phyloP scores from a whole-genome alignment of 2,329 filamentous ascomycete species.

The Madurella mycetomatis region DNA sequence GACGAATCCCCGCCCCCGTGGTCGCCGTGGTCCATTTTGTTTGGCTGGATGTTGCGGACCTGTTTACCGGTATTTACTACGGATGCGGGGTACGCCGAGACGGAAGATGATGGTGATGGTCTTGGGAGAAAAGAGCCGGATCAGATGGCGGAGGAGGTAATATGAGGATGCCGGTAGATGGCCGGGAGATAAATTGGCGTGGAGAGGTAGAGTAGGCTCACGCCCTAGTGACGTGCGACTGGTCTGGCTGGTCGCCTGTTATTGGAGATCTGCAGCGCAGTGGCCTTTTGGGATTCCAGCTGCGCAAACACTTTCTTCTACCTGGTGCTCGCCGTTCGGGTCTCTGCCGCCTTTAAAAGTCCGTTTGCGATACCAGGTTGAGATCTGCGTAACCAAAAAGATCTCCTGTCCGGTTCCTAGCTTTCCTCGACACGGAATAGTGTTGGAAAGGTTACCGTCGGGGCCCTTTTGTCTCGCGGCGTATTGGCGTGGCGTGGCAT shows the following conservation, averaged over 20 bases:
- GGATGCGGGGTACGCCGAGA: no score
- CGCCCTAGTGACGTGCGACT: not conserved
- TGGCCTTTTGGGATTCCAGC: no score
- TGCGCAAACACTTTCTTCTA: no score
- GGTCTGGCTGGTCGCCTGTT: not conserved
- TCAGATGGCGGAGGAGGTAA: not conserved
- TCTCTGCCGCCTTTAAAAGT: no score
- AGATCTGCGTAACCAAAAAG: no score
- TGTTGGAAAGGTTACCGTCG: not conserved
- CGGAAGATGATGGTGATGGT: not conserved
- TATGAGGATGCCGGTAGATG: not conserved
- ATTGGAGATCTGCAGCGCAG: no score
- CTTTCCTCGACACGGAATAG: no score
- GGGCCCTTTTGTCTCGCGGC: not conserved
- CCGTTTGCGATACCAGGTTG: no score
- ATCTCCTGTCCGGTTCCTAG: no score
- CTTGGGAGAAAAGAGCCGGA: not conserved
- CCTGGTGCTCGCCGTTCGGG: no score
- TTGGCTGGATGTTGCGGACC: no score
- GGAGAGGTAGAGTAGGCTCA: not conserved
- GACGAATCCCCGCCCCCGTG: not conserved
- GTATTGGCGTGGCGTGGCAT: no score
- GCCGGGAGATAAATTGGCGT: not conserved
- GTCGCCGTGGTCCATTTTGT: conserved; percentile 16
- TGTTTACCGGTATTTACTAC: not conserved